Base-by-base conservation (phyloP, 2,329 filamentous ascomycete genomes). In the Aspergillus glaucus region DNA sequence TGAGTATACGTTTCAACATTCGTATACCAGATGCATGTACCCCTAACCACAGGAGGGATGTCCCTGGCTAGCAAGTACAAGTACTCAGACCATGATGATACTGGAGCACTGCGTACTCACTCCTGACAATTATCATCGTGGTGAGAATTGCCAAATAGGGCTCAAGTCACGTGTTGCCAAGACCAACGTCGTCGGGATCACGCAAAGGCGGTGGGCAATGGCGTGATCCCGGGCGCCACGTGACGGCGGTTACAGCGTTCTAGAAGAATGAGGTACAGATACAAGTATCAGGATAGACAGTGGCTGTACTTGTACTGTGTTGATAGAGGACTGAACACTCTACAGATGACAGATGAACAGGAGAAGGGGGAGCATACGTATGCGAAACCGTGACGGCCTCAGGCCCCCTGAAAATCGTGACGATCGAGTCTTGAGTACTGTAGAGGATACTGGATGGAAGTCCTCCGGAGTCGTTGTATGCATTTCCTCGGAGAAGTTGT, bases 381-480 rank as follows among this genome's bases (percentile, higher is more conserved):
- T 41, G 14, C 36, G 19, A 41, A 41, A 44, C 21, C 24, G 19
- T 15, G 19, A 26, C 15, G 30, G 48, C 37, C 37, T 36, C 36
- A 14, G n/a, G 12, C 14, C 54, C 55, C 57, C 57, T 59, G 57
- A 59, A 57, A 53, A 59, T 59, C 55, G 53, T 56, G 39, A 41
- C 19, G 21, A 14, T 41, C 9, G 12, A 15, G 14, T n/a, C 10
- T 43, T 9, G 39, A 41, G 17, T 9, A 6, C 41, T 17, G 24
- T 43, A 43, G 6, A 7, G 3, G n/a, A 21, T 19, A 40, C 9
- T 26, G 41, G 8, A 43, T 6, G 12, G 21, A 26, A 14, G 41
- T 28, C 21, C 12, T 43, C 14, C 14, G 14, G 22, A 26, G 41
- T 43, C 39, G 19, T 41, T 21, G 17, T 41, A 39, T 39, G 7